Conservation (phyloP, 768 basidiomycete species). For the Mycena vulgaris region DNA sequence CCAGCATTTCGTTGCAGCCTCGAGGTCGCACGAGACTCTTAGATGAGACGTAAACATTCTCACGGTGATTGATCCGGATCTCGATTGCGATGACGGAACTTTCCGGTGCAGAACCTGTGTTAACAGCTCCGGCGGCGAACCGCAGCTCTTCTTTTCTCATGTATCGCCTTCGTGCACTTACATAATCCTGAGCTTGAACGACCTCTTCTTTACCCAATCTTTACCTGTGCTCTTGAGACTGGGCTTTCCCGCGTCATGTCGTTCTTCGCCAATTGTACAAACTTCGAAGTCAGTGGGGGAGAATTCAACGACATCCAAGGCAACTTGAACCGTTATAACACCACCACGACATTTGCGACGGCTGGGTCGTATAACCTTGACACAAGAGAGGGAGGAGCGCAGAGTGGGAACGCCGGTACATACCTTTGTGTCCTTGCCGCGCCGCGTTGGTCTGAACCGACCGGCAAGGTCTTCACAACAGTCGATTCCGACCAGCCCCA, state of each 20-base stretch:
- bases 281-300: constrained; percentile 14
- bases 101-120: neutral
- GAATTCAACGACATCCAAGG: constrained; percentile 17
- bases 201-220: no score
- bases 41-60: neutral
- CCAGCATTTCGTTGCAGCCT: constrained; percentile 64
- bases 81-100: no score
- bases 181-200: no score
- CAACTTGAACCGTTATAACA: neutral
- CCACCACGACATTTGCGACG: neutral
- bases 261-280: constrained; percentile 9
- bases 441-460: neutral
- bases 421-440: neutral
- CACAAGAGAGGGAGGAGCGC: neutral
- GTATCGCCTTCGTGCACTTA: no score
- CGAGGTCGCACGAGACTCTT: constrained; percentile 1
- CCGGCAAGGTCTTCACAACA: neutral
- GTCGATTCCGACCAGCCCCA: neutral
- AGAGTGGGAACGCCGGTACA: neutral
- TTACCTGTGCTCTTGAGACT: no score
- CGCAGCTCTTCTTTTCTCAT: no score
- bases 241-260: neutral
- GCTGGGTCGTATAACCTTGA: constrained; percentile 2
- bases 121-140: neutral
- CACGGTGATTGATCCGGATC: neutral